phyloP scores from a whole-genome alignment of 1,139 yeast species.

The Schizosaccharomyces versatilis region DNA sequence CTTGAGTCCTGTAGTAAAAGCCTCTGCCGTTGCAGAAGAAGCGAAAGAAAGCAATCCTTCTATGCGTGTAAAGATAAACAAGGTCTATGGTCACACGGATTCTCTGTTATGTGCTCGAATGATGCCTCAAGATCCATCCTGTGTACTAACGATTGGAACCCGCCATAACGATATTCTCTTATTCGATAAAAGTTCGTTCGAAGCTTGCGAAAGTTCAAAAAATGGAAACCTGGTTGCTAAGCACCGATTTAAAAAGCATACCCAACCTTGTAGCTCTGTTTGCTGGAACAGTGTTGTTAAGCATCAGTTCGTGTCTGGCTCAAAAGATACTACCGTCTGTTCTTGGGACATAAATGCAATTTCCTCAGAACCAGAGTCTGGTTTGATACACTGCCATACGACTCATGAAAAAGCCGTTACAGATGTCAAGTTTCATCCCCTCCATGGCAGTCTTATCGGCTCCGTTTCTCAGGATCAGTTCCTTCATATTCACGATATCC shows the following conservation, averaged over 20 bases:
- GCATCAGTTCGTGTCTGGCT: slow-evolving; percentile 36
- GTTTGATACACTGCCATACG: slow-evolving; percentile 14
- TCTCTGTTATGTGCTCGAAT: neutral
- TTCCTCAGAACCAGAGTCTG: neutral
- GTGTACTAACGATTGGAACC: slow-evolving; percentile 27
- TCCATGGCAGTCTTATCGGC: slow-evolving; percentile 32
- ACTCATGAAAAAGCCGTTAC: slow-evolving; percentile 19
- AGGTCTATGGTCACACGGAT: neutral
- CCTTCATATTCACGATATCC: slow-evolving; percentile 44
- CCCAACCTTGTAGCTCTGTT: slow-evolving; percentile 16
- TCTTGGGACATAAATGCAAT: slow-evolving; percentile 35
- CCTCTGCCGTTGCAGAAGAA: neutral
- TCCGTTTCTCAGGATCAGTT: slow-evolving; percentile 54
- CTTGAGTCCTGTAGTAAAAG: neutral
- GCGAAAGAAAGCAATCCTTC: neutral
- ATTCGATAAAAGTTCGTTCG: neutral
- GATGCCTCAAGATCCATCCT: slow-evolving; percentile 46
- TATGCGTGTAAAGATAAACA: neutral
- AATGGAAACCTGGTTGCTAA: neutral
- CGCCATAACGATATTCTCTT: neutral
- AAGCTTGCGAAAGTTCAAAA: neutral
- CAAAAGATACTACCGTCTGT: slow-evolving; percentile 45
- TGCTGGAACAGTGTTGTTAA: slow-evolving; percentile 33
- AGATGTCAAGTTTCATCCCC: slow-evolving; percentile 28
- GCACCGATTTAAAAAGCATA: neutral